Evolutionary conservation across 169 alveolate species (phyloP), one percentile per base, ranked within the genome.

Genomic region (Plasmodium yoelii): DNA sequence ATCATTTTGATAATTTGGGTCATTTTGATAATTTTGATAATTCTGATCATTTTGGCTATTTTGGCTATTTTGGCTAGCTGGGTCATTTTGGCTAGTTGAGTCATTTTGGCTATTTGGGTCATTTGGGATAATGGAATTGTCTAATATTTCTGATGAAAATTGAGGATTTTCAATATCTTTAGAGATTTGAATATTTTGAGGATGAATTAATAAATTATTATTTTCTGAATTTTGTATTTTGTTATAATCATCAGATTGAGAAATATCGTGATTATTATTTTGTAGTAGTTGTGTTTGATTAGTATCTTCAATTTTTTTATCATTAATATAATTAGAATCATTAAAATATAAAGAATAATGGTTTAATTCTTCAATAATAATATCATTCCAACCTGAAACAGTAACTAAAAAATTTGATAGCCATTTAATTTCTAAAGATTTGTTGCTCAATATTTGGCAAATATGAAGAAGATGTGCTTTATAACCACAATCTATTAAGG

Each of bases 351-450:
- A 15, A n/a, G 88, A 77, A 44, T 77, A 77, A 68, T 77, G 88
- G 6, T 77, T 77, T 22, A 77, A 39, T 13, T 77, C 88, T 12
- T 77, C 88, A 3, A 77, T 77, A 12, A 77, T 77, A 2, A 77
- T 77, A 44, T 77, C 88, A 77, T 77, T 77, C 88, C 88, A 77
- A 9, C 88, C 88, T 3, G 88, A 77, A 8, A 77, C 88, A 44
- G 88, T 77, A 7, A 77, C 88, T 64, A 77, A 59, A 57, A 77
- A 77, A 19, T 77, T 77, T 0, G 88, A 77, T 1, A 77, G 19
- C 88, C 88, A 77, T 44, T 77, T 77, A 26, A 77, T 77, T 64
- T 77, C 88, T 68, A 77, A 63, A 1, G 88, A 77, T 19, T 77
- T 77, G 56, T 77, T 77, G 24, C 88, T 77, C 57, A 77, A 10